Evolutionary conservation across 2,329 filamentous ascomycete genomes (phyloP), one percentile per base, ranked within the genome.

Genomic region (Clarireedia sp.): DNA sequence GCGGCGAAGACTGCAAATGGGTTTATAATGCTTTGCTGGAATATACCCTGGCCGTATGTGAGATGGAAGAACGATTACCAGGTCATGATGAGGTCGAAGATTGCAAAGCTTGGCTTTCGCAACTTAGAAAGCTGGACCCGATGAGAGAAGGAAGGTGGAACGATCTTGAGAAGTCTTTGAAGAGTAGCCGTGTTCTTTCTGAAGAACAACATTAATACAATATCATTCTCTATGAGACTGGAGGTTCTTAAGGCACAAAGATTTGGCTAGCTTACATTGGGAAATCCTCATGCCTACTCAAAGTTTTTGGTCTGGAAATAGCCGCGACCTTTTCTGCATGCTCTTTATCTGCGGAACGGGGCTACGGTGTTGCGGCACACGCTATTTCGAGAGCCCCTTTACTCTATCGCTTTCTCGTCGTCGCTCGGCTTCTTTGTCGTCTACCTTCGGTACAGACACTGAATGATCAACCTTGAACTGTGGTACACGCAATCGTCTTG

Each of bases 21-120:
- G 87, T 96, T 45, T 95, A 96, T 67, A 89, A 95, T 70, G 86
- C 86, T 5, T 74, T 97, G 50, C 77, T 97, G 23, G 82, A 89
- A 59, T 90, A 89, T 66, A 84, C 85, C 1, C 67, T 85, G 29
- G 73, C 75, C 33, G 70, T 87, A n/a, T 77, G 75, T 54, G 69
- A 70, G n/a, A 65, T 87, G 58, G 77, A 78, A 63, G 70, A 72
- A 70, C 64, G 72, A 46, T 66, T 69, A 56, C 76, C 68, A 3
- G 61, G 62, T 9, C 56, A 59, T 1, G 67, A 73, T 5, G 75
- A 80, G 60, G 71, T 71, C 57, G 56, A 62, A 52, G 59, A 66
- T 55, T 65, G 57, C 46, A 58, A 56, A 43, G 43, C 44, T 33
- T 69, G 68, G 68, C 53, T 71, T 29, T 52, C 55, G 12, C 61